phyloP scores from a whole-genome alignment of 2,329 filamentous ascomycete genomes.

The Pezicula radicicola region DNA sequence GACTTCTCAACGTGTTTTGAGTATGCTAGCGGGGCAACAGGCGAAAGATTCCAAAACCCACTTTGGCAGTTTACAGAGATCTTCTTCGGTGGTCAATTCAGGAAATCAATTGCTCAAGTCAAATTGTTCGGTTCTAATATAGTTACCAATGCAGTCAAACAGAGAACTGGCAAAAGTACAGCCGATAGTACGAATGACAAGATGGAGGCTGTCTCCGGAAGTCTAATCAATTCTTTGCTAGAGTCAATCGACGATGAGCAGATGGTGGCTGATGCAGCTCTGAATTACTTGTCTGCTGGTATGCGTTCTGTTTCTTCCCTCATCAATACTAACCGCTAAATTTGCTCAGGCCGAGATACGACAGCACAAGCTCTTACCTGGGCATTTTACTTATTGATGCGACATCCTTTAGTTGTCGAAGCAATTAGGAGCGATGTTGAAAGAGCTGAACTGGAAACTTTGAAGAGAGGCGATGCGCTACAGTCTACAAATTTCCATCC shows the following conservation, averaged over 20 bases:
- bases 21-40: slow-evolving; percentile 56
- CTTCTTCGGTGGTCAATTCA: slow-evolving; percentile 45
- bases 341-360: slow-evolving; percentile 51
- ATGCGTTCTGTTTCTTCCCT: not conserved
- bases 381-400: slow-evolving; percentile 59
- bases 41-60: slow-evolving; percentile 63
- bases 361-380: slow-evolving; percentile 64
- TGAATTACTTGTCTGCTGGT: slow-evolving; percentile 64
- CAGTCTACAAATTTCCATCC: slow-evolving; percentile 11
- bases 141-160: slow-evolving; percentile 49
- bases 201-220: slow-evolving; percentile 43
- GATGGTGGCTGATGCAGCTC: slow-evolving; percentile 60
- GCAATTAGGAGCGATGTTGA: slow-evolving; percentile 42
- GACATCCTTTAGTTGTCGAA: slow-evolving; percentile 37
- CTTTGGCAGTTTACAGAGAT: slow-evolving; percentile 58
- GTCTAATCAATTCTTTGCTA: slow-evolving; percentile 57
- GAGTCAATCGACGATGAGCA: slow-evolving; percentile 51
- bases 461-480: slow-evolving; percentile 11
- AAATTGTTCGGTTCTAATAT: slow-evolving; percentile 55
- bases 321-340: slow-evolving; percentile 2
- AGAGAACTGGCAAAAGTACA: slow-evolving; percentile 26
- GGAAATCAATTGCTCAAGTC: slow-evolving; percentile 45
- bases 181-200: slow-evolving; percentile 11
- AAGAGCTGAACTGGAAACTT: not conserved
- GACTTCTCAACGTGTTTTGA: slow-evolving; percentile 61